Conservation (phyloP, 176 grass and related monocot genomes). For the Cymbopogon citratus region DNA sequence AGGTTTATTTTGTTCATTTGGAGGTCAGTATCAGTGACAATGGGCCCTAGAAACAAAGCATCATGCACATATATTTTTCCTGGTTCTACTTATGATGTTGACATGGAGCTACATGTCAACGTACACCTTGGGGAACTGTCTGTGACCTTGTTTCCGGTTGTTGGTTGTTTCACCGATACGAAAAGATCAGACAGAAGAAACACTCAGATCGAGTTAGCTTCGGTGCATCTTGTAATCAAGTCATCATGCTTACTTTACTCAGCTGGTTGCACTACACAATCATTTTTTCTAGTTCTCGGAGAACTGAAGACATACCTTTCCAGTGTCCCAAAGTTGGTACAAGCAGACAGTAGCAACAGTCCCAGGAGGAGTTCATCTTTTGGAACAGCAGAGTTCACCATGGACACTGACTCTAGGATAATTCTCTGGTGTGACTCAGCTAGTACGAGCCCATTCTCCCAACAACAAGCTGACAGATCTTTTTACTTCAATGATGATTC, state of each 20-base stretch:
- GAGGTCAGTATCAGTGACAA: conserved; percentile 25
- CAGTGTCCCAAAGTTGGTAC: conserved; percentile 10
- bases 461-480: conserved; percentile 1
- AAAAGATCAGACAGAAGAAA: conserved; percentile 24
- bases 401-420: conserved; percentile 38
- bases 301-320: conserved; percentile 43
- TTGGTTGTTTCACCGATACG: conserved; percentile 6
- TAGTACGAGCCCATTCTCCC: conserved; percentile 31
- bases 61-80: conserved; percentile 33
- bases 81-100: conserved; percentile 39
- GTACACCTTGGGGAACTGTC: conserved; percentile 59
- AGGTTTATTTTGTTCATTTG: conserved; percentile 39
- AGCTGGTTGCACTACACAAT: conserved; percentile 33
- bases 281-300: conserved; percentile 46
- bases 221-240: conserved; percentile 39
- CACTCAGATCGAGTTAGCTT: conserved; percentile 25
- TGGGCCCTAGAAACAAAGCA: conserved; percentile 22
- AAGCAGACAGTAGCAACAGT: conserved; percentile 15
- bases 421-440: conserved; percentile 57
- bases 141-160: conserved; percentile 41
- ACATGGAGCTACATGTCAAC: conserved; percentile 37
- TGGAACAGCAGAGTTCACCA: conserved; percentile 23
- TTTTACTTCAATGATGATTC: background rate
- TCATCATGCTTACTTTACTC: conserved; percentile 60
- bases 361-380: conserved; percentile 30